phyloP scores from a whole-genome alignment of 2,329 filamentous ascomycete species.

The Emmonsiellopsis sp. region DNA sequence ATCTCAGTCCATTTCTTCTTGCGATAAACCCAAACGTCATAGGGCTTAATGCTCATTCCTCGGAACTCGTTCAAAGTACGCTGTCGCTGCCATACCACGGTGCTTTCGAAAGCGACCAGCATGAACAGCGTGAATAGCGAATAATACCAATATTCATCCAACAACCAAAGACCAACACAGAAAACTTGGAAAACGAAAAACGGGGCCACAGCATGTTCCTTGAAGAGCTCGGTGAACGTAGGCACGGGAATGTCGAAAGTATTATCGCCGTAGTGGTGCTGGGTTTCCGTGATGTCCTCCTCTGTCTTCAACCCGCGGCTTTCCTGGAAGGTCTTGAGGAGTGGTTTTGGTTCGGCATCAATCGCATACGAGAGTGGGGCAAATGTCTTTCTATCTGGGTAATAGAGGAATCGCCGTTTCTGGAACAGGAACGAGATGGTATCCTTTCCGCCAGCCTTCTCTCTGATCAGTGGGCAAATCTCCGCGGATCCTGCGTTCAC shows the following conservation, averaged over 20 bases:
- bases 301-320: conserved; percentile 65
- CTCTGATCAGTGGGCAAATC: conserved; percentile 72
- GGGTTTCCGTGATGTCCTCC: conserved; percentile 67
- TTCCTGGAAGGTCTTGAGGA: conserved; percentile 67
- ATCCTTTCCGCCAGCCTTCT: conserved; percentile 64
- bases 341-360: conserved; percentile 75
- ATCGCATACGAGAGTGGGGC: conserved; percentile 73
- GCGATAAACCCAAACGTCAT: conserved; percentile 85
- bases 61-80: conserved; percentile 92
- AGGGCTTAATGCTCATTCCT: conserved; percentile 98
- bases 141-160: conserved; percentile 99
- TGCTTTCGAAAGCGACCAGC: conserved; percentile 95
- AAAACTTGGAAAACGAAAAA: conserved; percentile 99
- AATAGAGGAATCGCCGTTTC: conserved; percentile 90
- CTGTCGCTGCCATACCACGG: conserved; percentile 98
- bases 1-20: conserved; percentile 81
- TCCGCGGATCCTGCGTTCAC: conserved; percentile 84
- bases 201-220: conserved; percentile 94
- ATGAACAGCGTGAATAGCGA: conserved; percentile 98
- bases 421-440: conserved; percentile 91
- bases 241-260: conserved; percentile 97
- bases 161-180: conserved; percentile 95
- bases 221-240: conserved; percentile 89
- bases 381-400: conserved; percentile 63
- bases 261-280: conserved; percentile 92